Evolutionary conservation across 1,139 yeast species (phyloP).

Genomic region (Hyphopichia wangnamkhiaoensis): DNA sequence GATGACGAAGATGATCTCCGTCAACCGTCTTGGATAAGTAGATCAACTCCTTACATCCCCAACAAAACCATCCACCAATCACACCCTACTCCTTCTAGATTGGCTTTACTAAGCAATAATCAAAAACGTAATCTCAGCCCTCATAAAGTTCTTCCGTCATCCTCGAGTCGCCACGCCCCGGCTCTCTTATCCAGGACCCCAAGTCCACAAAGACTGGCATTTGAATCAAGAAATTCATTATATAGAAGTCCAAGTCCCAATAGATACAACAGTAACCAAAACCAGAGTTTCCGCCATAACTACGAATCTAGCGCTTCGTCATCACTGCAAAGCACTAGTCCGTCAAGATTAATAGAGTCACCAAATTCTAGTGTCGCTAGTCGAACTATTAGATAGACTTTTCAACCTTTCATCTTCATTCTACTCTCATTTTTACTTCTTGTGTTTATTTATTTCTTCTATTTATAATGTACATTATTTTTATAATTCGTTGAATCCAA

Average conservation of each 20-base stretch:
- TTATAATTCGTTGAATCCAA: slow-evolving; percentile 49
- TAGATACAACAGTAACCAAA: not conserved
- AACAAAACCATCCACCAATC: not conserved
- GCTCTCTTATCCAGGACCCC: slow-evolving; percentile 6
- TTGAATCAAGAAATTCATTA: not conserved
- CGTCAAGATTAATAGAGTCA: not conserved
- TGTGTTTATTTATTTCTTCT: too few relatives aligned
- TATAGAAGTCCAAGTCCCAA: slow-evolving; percentile 8
- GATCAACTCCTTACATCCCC: slow-evolving; percentile 4
- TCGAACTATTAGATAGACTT: not conserved
- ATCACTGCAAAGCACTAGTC: slow-evolving; percentile 3
- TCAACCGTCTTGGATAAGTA: slow-evolving; percentile 2
- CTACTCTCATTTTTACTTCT: not conserved
- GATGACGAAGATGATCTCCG: slow-evolving; percentile 1
- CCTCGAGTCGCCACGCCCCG: not conserved
- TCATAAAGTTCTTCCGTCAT: slow-evolving; percentile 1
- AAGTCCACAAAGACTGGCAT: slow-evolving; percentile 6
- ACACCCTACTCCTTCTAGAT: not conserved
- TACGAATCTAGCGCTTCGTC: not conserved
- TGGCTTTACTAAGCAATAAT: not conserved
- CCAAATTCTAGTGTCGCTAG: not conserved
- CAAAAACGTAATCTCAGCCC: slow-evolving; percentile 5
- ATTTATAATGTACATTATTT: slow-evolving; percentile 2
- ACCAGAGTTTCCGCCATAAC: too few relatives aligned
- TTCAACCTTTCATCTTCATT: not conserved